Evolutionary conservation across 1,139 yeast genomes (phyloP).

Genomic region (Lodderomyces metapsilosis): DNA sequence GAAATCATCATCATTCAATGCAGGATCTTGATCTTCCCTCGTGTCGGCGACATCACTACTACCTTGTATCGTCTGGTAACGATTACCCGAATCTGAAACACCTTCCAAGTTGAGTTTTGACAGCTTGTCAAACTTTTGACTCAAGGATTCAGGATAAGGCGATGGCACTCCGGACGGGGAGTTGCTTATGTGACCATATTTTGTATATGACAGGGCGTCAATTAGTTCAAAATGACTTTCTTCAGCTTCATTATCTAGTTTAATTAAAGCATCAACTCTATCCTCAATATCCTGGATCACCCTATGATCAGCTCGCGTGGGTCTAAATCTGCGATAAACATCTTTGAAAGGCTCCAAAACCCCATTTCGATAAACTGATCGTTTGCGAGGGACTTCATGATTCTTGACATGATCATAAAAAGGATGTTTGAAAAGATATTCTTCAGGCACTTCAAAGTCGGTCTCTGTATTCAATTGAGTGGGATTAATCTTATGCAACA

Average conservation of each 20-base stretch:
- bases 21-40: slow-evolving; percentile 22
- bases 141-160: slow-evolving; percentile 11
- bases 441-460: slow-evolving; percentile 43
- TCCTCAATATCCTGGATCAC: slow-evolving; percentile 69
- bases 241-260: slow-evolving; percentile 80
- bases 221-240: slow-evolving; percentile 76
- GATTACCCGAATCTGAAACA: neutral
- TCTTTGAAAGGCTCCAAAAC: slow-evolving; percentile 69
- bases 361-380: slow-evolving; percentile 70
- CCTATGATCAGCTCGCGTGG: slow-evolving; percentile 47
- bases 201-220: slow-evolving; percentile 34
- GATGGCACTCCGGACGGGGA: slow-evolving; percentile 27
- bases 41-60: neutral
- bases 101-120: neutral
- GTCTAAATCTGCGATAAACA: slow-evolving; percentile 49
- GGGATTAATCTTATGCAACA: slow-evolving; percentile 60
- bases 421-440: slow-evolving; percentile 42
- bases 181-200: slow-evolving; percentile 20
- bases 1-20: slow-evolving; percentile 19
- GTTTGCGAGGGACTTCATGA: slow-evolving; percentile 38
- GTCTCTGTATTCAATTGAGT: slow-evolving; percentile 35
- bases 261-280: slow-evolving; percentile 72
- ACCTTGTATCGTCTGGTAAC: neutral
- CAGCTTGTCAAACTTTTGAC: slow-evolving; percentile 13
- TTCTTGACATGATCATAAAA: slow-evolving; percentile 42